phyloP scores from a whole-genome alignment of 2,329 filamentous ascomycete genomes.

The Xylaria sp. region DNA sequence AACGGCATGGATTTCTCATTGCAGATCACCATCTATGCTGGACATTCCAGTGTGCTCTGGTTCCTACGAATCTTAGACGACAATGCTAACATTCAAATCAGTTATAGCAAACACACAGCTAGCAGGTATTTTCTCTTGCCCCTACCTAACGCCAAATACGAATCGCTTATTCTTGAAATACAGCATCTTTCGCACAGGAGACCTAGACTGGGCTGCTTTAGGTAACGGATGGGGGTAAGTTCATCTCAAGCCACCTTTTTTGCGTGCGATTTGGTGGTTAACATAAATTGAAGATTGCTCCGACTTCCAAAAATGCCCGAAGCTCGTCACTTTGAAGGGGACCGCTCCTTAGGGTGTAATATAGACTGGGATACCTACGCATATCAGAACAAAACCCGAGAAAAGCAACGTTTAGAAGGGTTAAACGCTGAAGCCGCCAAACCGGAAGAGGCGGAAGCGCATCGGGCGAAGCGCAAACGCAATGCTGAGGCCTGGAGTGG shows the following conservation, averaged over 20 bases:
- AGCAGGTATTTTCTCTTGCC: constrained; percentile 61
- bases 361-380: constrained; percentile 75
- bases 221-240: constrained; percentile 79
- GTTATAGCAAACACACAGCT: constrained; percentile 91
- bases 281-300: constrained; percentile 61
- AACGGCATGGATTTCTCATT: background rate
- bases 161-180: constrained; percentile 14
- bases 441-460: constrained; percentile 49
- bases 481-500: constrained; percentile 78
- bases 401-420: constrained; percentile 70
- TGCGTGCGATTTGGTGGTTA: background rate
- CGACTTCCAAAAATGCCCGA: constrained; percentile 95
- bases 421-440: constrained; percentile 54
- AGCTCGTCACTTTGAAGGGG: constrained; percentile 76
- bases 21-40: background rate
- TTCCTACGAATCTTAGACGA: background rate
- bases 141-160: background rate
- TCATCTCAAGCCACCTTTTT: background rate
- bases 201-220: constrained; percentile 86
- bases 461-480: constrained; percentile 65
- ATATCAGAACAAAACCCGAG: constrained; percentile 78
- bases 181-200: constrained; percentile 80
- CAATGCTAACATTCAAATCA: constrained; percentile 27
- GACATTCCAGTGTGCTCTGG: background rate
- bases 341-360: constrained; percentile 69